These are phyloP conservation scores for Chlorella sorokiniana DNA, from an alignment of 139 green algal genomes.

Conservation along the genomic window DNA sequence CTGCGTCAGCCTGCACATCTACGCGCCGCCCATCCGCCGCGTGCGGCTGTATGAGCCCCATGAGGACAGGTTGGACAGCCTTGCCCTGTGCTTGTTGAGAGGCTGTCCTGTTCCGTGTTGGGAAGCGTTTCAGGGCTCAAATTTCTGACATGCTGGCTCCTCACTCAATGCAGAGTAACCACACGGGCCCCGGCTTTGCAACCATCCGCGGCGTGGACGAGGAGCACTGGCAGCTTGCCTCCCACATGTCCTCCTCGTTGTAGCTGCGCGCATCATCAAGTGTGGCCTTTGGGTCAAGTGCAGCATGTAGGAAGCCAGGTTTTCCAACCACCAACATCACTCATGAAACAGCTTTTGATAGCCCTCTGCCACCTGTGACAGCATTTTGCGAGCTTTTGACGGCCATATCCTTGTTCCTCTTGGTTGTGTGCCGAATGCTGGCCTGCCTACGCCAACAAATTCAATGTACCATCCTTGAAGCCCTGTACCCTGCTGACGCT, in stretches of 20 bases:
- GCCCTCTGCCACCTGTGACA: background rate
- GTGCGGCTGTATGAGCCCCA: slow-evolving; percentile 47
- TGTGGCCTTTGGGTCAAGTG: background rate
- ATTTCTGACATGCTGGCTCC: background rate
- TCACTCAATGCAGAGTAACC: background rate
- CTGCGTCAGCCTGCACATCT: slow-evolving; percentile 50
- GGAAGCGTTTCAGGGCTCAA: no score
- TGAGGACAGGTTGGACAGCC: background rate
- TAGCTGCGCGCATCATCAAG: background rate
- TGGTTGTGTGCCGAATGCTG: no score
- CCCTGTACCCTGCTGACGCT: background rate
- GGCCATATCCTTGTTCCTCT: no score
- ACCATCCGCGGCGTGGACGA: slow-evolving; percentile 22
- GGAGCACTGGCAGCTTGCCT: background rate
- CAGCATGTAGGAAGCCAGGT: background rate
- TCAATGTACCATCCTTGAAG: no score
- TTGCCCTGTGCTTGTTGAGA: no score
- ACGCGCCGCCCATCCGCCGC: slow-evolving; percentile 47
- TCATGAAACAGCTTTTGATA: background rate
- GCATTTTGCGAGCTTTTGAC: background rate
- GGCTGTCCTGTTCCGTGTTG: no score
- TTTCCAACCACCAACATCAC: no score
- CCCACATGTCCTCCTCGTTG: background rate
- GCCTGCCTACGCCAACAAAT: no score
- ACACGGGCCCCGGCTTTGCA: slow-evolving; percentile 33